phyloP scores from a whole-genome alignment of 106 monocot species.

The Xerophyta viscosa region DNA sequence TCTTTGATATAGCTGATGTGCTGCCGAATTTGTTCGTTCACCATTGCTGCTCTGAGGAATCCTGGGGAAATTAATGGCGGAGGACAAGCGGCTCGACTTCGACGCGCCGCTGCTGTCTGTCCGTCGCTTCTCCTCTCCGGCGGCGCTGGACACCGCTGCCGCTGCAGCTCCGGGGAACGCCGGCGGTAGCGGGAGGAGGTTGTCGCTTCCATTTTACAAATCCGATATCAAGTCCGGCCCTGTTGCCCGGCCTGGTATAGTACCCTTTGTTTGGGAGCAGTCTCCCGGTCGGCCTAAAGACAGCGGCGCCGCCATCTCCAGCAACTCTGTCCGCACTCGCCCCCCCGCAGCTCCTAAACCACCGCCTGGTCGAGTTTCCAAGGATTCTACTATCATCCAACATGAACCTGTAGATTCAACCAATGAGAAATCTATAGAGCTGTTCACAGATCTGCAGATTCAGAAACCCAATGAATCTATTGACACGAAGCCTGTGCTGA shows the following conservation, averaged over 20 bases:
- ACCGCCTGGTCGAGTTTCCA: constrained; percentile 15
- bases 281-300: constrained; percentile 63
- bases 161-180: background rate
- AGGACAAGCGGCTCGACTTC: constrained; percentile 47
- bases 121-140: constrained; percentile 53
- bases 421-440: too few species aligned
- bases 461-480: too few species aligned
- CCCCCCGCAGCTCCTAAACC: constrained; percentile 15
- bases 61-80: too few species aligned
- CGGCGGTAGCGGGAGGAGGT: background rate
- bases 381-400: too few species aligned
- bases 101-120: constrained; percentile 55
- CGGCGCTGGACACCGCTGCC: background rate
- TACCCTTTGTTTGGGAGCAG: constrained; percentile 88
- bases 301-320: too few species aligned
- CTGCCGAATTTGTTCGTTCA: too few species aligned
- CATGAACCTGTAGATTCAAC: too few species aligned
- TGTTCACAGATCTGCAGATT: too few species aligned
- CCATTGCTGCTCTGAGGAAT: too few species aligned
- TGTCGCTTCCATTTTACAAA: constrained; percentile 47
- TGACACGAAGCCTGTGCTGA: background rate
- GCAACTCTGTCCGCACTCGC: background rate
- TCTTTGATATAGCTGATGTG: too few species aligned
- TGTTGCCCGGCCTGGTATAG: constrained; percentile 39
- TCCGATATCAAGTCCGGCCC: constrained; percentile 49